A percentile compares a stretch with the other conserved stretches of the same genome.
phyloP scores from a whole-genome alignment of 2,329 filamentous ascomycete species.

The Penicillium sp. region DNA sequence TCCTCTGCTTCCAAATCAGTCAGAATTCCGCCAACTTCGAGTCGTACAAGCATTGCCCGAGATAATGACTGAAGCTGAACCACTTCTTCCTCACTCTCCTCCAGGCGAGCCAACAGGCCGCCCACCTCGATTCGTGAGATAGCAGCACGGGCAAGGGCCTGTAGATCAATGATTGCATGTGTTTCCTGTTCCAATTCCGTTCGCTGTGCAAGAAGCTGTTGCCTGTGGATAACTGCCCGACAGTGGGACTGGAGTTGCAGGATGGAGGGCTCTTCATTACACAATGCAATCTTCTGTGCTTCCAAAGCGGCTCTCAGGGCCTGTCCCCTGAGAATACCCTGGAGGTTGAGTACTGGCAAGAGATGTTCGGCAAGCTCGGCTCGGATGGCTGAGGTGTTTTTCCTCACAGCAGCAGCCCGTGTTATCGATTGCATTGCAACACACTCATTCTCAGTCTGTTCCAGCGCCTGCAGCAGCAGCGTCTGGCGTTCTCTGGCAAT shows the following conservation, averaged over 20 bases:
- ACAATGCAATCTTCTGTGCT: slow-evolving; percentile 39
- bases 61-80: slow-evolving; percentile 69
- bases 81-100: slow-evolving; percentile 64
- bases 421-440: slow-evolving; percentile 45
- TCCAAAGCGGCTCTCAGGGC: slow-evolving; percentile 32
- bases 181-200: slow-evolving; percentile 32
- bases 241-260: slow-evolving; percentile 52
- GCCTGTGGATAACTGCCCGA: slow-evolving; percentile 42
- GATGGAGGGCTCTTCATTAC: slow-evolving; percentile 43
- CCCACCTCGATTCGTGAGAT: slow-evolving; percentile 41
- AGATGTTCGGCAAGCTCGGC: slow-evolving; percentile 30
- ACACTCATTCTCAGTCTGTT: slow-evolving; percentile 42
- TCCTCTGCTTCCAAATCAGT: slow-evolving; percentile 79
- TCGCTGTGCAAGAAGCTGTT: slow-evolving; percentile 30
- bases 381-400: slow-evolving; percentile 26
- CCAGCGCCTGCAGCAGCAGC: slow-evolving; percentile 41
- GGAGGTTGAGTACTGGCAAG: slow-evolving; percentile 30
- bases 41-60: slow-evolving; percentile 74
- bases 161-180: slow-evolving; percentile 34
- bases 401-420: slow-evolving; percentile 39
- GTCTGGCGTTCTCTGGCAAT: slow-evolving; percentile 40
- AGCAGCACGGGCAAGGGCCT: slow-evolving; percentile 42
- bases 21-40: slow-evolving; percentile 68
- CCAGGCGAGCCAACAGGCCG: slow-evolving; percentile 63
- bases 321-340: slow-evolving; percentile 35